These are phyloP conservation scores for Pyricularia grisea DNA, from an alignment of 2,329 filamentous ascomycete species.

Conservation along the genomic window DNA sequence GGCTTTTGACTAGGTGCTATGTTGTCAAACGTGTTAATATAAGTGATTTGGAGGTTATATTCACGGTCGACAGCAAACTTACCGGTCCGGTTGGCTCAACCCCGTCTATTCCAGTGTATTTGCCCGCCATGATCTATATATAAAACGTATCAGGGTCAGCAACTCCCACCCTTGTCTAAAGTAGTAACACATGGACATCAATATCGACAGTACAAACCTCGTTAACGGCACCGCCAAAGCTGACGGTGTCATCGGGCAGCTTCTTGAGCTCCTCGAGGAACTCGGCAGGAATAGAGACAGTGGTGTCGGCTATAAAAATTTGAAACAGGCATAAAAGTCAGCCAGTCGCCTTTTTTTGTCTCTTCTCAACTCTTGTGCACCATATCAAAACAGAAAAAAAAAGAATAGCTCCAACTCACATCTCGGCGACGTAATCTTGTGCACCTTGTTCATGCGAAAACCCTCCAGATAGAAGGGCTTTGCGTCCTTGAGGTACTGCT, in stretches of 20 bases:
- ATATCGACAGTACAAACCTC: constrained; percentile 10
- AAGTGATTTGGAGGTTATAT: background rate
- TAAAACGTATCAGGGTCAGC: background rate
- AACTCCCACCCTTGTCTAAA: background rate
- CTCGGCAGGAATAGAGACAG: constrained; percentile 15
- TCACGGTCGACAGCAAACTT: background rate
- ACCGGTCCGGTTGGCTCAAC: background rate
- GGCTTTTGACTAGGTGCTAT: constrained; percentile 19
- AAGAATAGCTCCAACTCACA: background rate
- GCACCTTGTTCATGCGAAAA: constrained; percentile 13
- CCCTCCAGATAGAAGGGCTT: constrained; percentile 18
- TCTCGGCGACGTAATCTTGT: background rate
- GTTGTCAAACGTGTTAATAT: constrained; percentile 5
- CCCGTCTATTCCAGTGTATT: background rate
- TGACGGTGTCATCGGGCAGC: constrained; percentile 21
- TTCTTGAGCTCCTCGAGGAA: constrained; percentile 21
- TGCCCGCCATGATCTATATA: background rate
- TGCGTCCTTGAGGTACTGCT: constrained; percentile 14
- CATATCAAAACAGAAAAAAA: background rate
- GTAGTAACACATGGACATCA: background rate
- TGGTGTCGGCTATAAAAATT: constrained; percentile 13
- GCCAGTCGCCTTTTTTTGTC: too few species aligned
- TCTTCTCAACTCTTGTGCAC: background rate
- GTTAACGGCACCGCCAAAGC: constrained; percentile 16
- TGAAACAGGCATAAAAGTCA: background rate